phyloP scores from a whole-genome alignment of 306 rosid genomes.

The Trifolium dubium region DNA sequence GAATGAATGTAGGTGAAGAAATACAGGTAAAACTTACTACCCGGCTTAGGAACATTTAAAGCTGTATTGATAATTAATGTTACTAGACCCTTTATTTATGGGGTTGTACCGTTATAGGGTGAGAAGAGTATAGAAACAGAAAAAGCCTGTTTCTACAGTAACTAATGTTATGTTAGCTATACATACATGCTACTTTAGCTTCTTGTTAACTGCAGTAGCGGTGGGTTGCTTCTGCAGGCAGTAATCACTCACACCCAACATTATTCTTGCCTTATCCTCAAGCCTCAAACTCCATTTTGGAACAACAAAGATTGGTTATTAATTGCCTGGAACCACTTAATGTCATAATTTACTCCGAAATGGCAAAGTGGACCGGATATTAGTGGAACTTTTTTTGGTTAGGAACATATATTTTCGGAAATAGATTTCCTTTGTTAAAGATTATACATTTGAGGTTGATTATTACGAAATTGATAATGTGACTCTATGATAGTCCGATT shows the following conservation, averaged over 20 bases:
- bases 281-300: neutral
- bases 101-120: slow-evolving; percentile 31
- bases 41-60: slow-evolving; percentile 15
- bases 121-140: slow-evolving; percentile 31
- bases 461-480: neutral
- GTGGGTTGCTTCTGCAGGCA: slow-evolving; percentile 36
- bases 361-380: no score
- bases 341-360: no score
- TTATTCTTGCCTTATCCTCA: neutral
- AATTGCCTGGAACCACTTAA: no score
- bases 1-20: slow-evolving; percentile 37
- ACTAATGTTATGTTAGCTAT: slow-evolving; percentile 31
- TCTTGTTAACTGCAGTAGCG: slow-evolving; percentile 27
- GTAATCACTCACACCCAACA: neutral
- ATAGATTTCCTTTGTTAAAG: neutral
- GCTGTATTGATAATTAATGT: slow-evolving; percentile 27
- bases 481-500: neutral
- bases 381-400: no score
- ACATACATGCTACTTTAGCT: neutral
- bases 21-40: slow-evolving; percentile 1
- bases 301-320: neutral
- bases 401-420: neutral
- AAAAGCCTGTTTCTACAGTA: slow-evolving; percentile 41
- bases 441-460: neutral
- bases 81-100: slow-evolving; percentile 7